These are phyloP conservation scores for Chlamydomonas sp. DNA, from an alignment of 139 green algal species.

Conservation along the genomic window DNA sequence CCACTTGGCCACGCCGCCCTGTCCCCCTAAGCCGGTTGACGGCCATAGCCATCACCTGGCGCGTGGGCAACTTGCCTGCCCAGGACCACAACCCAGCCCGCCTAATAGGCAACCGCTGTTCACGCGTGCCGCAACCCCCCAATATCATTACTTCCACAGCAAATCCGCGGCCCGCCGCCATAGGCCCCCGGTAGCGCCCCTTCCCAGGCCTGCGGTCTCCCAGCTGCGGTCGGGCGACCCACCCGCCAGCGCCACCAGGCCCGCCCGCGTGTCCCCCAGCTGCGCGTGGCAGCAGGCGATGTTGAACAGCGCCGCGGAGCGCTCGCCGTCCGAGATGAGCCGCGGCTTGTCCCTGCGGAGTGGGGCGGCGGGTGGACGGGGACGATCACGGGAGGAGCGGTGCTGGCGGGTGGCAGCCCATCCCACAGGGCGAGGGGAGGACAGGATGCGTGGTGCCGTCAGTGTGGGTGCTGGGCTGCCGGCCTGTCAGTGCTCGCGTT, in stretches of 20 bases:
- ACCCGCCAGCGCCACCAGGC: slow-evolving; percentile 72
- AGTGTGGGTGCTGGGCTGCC: not conserved
- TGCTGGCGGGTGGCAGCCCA: not conserved
- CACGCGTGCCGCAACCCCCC: too few relatives aligned
- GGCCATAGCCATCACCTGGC: not conserved
- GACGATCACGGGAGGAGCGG: not conserved
- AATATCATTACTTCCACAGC: too few relatives aligned
- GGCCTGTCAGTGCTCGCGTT: not conserved
- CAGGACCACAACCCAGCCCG: too few relatives aligned
- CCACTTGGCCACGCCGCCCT: not conserved
- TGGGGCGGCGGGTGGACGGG: not conserved
- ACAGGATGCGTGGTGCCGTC: not conserved
- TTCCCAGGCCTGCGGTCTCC: not conserved
- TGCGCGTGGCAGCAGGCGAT: slow-evolving; percentile 83
- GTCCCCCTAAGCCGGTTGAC: not conserved
- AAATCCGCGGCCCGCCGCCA: not conserved
- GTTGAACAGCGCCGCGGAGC: slow-evolving; percentile 84
- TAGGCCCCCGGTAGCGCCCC: not conserved
- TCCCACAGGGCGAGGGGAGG: not conserved
- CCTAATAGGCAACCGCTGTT: too few relatives aligned
- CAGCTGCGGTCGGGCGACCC: not conserved
- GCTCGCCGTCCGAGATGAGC: slow-evolving; percentile 74
- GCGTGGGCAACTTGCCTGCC: too few relatives aligned
- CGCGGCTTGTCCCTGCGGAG: slow-evolving; percentile 79
- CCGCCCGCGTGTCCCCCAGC: slow-evolving; percentile 63